Base-by-base conservation (phyloP, 228 moss, liverwort and hornwort genomes). In the Sphagnum fallax region DNA sequence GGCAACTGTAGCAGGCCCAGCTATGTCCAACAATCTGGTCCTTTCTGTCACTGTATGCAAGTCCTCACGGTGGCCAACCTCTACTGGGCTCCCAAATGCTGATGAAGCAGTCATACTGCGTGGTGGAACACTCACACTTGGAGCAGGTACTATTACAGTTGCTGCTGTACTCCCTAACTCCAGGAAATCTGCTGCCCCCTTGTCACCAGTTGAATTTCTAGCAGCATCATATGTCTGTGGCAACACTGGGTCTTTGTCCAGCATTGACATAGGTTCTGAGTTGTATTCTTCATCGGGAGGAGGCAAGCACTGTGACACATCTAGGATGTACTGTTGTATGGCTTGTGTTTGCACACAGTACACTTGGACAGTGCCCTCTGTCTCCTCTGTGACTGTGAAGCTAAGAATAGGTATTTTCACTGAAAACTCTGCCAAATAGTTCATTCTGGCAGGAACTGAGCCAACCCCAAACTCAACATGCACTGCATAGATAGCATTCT, bases 331-430 rank as follows among this genome's bases (percentile, higher is more conserved):
- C 32, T 91, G 96, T 69, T 97, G 96, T 73, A 97, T 97, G 50
- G 96, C 96, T 75, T 93, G 96, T 50, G 96, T 97, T 76, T 97
- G 96, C 13, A 97, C 93, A 74, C 96, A 97, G 58, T 91, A 97
- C 47, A 97, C 83, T 79, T 97, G 96, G 14, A 93, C 96, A 53
- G 89, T 97, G 61, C 93, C 96, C 61, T 97, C 51, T 71, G 70
- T 63, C 67, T 79, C 79, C 4, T 72, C 79, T 16, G 79, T 48
- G 5, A 70, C 93, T 64, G 96, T 91, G 75, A 97, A 81, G 77
- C 96, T 97, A 32, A 97, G 85, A 53, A 97, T 93, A 14, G 96
- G 96, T 82, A 91, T 93, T 16, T 89, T 93, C n/a, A 97, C 93
- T 47, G 89, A 93, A 78, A 97, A 97, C 65, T 97, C 96, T 52